Evolutionary conservation across 2,329 filamentous ascomycete species (phyloP), one percentile per base, ranked within the genome.

Genomic region (Trichoderma citrinoviride): DNA sequence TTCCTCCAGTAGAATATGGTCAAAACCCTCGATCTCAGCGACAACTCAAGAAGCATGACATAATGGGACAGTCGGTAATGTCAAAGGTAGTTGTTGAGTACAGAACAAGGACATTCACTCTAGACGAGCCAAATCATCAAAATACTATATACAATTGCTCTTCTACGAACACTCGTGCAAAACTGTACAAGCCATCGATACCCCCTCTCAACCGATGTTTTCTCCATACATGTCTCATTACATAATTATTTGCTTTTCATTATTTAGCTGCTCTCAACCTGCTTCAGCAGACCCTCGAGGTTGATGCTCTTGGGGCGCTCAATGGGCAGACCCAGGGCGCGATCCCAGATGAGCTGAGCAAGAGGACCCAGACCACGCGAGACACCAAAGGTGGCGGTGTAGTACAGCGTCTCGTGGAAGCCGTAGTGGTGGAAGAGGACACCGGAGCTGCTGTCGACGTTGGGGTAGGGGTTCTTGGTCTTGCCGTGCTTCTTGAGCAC

Each of bases 301-400:
- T 97, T 95, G 76, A 98, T 96, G 79, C 92, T 96, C 90, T 99
- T 99, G 56, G 95, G 95, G 68, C 94, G 85, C 87, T 99, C 95
- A 74, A 99, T 99, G 12, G 95, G 95, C 75, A 98, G 82, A 61
- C 95, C 95, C 68, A 99, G 80, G 17, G 93, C 93, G 56, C 95
- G 87, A 77, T 98, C 94, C 95, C 95, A 98, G 76, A 99, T 90
- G 69, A 99, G 84, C 79, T 99, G 95, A 49, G 93, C 93, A 55
- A 99, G 83, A 23, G 95, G 95, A 7, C 95, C 95, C 17, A 99
- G 82, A 61, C 87, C 87, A 70, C 87, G 81, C 66, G 85, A 88
- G 14, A 90, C 87, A 67, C 87, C 88, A 68, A 90, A 90, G 0
- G 87, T 90, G 65, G 86, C 87, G 4, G 87, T 89, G 82, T 98